Conservation (phyloP, 2,329 filamentous ascomycete species). For the Penicillium sp. region DNA sequence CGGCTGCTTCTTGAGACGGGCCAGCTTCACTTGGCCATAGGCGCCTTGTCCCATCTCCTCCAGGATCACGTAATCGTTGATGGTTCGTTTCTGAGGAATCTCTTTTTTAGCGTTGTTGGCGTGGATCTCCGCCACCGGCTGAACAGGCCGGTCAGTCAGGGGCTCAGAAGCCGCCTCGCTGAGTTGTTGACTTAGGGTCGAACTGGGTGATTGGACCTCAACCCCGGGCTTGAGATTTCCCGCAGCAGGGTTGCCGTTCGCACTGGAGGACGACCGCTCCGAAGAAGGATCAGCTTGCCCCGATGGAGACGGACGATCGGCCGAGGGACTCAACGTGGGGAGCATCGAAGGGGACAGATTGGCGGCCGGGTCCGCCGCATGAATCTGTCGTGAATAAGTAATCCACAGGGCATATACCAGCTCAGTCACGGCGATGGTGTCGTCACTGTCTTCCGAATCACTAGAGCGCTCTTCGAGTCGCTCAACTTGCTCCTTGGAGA, state of each 20-base stretch:
- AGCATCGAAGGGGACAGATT: constrained; percentile 50
- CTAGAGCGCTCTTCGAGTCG: constrained; percentile 59
- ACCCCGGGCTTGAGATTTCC: constrained; percentile 24
- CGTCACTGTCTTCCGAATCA: constrained; percentile 42
- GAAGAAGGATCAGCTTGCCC: constrained; percentile 64
- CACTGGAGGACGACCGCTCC: constrained; percentile 54
- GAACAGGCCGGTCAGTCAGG: constrained; percentile 37
- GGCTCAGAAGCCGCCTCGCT: constrained; percentile 45
- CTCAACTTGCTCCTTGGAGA: constrained; percentile 53
- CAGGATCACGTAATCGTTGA: constrained; percentile 82
- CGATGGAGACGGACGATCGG: constrained; percentile 52
- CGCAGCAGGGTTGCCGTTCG: constrained; percentile 19
- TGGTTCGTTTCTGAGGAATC: constrained; percentile 64
- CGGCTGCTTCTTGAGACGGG: constrained; percentile 70
- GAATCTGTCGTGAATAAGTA: constrained; percentile 88
- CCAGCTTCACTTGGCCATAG: constrained; percentile 95
- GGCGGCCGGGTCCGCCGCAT: constrained; percentile 63
- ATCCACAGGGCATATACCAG: constrained; percentile 95
- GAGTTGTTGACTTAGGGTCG: constrained; percentile 48
- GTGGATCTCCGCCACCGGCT: constrained; percentile 29
- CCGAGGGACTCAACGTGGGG: constrained; percentile 53
- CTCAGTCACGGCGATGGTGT: constrained; percentile 55
- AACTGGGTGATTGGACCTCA: constrained; percentile 37
- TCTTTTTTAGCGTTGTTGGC: constrained; percentile 23
- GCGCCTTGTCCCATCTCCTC: constrained; percentile 99